A percentile compares a stretch with the other conserved stretches of the same genome.
phyloP scores from a whole-genome alignment of 352 stramenopile genomes.

The Pythium biforme region DNA sequence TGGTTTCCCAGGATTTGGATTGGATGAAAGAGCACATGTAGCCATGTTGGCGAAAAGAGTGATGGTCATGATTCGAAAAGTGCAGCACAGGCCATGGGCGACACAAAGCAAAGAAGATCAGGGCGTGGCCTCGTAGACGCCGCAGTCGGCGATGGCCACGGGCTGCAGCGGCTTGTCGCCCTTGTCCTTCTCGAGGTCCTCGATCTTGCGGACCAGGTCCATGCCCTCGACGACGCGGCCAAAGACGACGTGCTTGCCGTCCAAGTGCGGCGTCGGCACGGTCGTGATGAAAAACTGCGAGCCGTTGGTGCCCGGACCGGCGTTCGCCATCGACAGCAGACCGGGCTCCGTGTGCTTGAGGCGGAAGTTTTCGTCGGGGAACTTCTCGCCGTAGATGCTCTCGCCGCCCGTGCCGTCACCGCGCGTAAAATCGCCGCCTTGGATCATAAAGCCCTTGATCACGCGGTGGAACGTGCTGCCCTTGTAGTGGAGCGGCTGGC shows the following conservation, averaged over 20 bases:
- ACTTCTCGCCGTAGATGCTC: conserved; percentile 93
- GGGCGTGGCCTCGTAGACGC: conserved; percentile 64
- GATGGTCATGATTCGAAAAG: conserved; percentile 6
- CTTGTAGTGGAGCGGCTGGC: conserved; percentile 96
- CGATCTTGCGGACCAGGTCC: conserved; percentile 92
- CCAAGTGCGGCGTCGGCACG: conserved; percentile 93
- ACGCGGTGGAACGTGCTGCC: conserved; percentile 97
- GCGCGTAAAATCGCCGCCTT: conserved; percentile 96
- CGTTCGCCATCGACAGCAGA: conserved; percentile 97
- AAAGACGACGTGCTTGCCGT: conserved; percentile 99
- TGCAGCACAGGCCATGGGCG: too few relatives aligned
- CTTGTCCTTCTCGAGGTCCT: conserved; percentile 87
- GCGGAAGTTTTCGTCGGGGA: conserved; percentile 98
- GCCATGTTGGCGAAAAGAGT: conserved; percentile 20
- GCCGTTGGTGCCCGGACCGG: conserved; percentile 95
- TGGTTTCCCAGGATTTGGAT: background rate
- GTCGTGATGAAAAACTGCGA: conserved; percentile 98
- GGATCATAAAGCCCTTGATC: conserved; percentile 99
- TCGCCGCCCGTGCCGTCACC: conserved; percentile 96
- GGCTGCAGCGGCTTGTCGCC: conserved; percentile 90
- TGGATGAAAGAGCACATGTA: conserved; percentile 28
- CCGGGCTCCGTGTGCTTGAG: conserved; percentile 95
- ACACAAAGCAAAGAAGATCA: background rate
- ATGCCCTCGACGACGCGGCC: conserved; percentile 90
- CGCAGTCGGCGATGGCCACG: conserved; percentile 97